These are phyloP conservation scores for Prunus davidiana DNA, from an alignment of 306 rosid genomes.

Conservation along the genomic window DNA sequence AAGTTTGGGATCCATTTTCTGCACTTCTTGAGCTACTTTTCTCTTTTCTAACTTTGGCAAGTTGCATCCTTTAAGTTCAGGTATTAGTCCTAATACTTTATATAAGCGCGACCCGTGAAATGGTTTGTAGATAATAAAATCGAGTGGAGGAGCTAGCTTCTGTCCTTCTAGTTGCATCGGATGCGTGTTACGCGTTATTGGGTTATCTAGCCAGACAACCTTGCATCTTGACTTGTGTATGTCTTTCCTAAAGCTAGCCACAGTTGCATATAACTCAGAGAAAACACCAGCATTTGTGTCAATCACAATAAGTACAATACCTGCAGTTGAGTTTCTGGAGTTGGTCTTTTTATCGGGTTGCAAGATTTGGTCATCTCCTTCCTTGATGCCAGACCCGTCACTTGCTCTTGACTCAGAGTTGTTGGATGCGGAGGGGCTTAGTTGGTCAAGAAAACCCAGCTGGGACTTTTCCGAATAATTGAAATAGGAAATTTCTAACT, in stretches of 20 bases:
- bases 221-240: slow-evolving; percentile 30
- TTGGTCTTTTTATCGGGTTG: slow-evolving; percentile 9
- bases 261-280: slow-evolving; percentile 9
- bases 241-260: slow-evolving; percentile 25
- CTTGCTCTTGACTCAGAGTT: slow-evolving; percentile 11
- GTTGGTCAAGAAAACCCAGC: slow-evolving; percentile 8
- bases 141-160: slow-evolving; percentile 30
- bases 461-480: slow-evolving; percentile 19
- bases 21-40: background rate
- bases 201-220: slow-evolving; percentile 64
- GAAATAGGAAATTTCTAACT: slow-evolving; percentile 17
- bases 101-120: slow-evolving; percentile 56
- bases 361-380: background rate
- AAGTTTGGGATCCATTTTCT: background rate
- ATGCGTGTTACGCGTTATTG: slow-evolving; percentile 20
- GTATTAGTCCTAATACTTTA: slow-evolving; percentile 33
- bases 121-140: slow-evolving; percentile 48
- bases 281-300: slow-evolving; percentile 26
- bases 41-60: background rate
- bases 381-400: background rate
- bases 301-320: slow-evolving; percentile 26
- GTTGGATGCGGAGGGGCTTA: slow-evolving; percentile 18
- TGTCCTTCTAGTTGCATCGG: slow-evolving; percentile 14
- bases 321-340: background rate
- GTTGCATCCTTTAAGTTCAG: slow-evolving; percentile 4